Percentiles rank a stretch among this genome's conserved stretches.
Evolutionary conservation across 495 filamentous ascomycete genomes (phyloP).

Genomic region (Lepraria neglecta): DNA sequence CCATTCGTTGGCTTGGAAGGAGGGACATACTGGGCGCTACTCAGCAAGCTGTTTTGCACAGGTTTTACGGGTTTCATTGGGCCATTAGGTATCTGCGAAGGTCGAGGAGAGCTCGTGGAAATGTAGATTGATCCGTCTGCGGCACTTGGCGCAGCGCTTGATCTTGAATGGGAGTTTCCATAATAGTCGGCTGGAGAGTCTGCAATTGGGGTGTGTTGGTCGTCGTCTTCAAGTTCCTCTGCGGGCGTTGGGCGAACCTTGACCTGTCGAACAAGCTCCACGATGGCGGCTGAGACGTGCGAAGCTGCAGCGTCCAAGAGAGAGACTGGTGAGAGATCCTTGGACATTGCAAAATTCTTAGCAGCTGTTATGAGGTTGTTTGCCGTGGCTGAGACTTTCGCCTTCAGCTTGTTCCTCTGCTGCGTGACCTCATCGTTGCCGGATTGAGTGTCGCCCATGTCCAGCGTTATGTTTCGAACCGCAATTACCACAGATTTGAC

Average conservation of each 20-base stretch:
- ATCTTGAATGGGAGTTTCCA: slow-evolving; percentile 39
- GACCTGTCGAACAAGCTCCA: slow-evolving; percentile 74
- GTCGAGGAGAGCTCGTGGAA: slow-evolving; percentile 43
- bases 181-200: slow-evolving; percentile 47
- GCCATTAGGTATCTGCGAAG: slow-evolving; percentile 9
- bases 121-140: slow-evolving; percentile 48
- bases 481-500: slow-evolving; percentile 77
- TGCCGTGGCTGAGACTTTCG: slow-evolving; percentile 76
- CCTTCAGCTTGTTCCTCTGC: slow-evolving; percentile 60
- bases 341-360: slow-evolving; percentile 76
- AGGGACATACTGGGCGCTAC: slow-evolving; percentile 21
- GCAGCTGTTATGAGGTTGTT: slow-evolving; percentile 93
- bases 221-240: slow-evolving; percentile 68
- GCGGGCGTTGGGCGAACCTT: slow-evolving; percentile 73
- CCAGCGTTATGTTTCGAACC: slow-evolving; percentile 73
- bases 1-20: slow-evolving; percentile 22
- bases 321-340: slow-evolving; percentile 88
- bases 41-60: slow-evolving; percentile 32
- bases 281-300: slow-evolving; percentile 75
- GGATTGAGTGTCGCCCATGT: slow-evolving; percentile 56
- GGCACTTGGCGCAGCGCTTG: slow-evolving; percentile 44
- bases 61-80: slow-evolving; percentile 15
- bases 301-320: slow-evolving; percentile 92
- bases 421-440: slow-evolving; percentile 36
- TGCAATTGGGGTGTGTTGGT: slow-evolving; percentile 42